Evolutionary conservation across 73 alveolate species (phyloP), one percentile per base, ranked within the genome.

Genomic region (Stentor coeruleus): DNA sequence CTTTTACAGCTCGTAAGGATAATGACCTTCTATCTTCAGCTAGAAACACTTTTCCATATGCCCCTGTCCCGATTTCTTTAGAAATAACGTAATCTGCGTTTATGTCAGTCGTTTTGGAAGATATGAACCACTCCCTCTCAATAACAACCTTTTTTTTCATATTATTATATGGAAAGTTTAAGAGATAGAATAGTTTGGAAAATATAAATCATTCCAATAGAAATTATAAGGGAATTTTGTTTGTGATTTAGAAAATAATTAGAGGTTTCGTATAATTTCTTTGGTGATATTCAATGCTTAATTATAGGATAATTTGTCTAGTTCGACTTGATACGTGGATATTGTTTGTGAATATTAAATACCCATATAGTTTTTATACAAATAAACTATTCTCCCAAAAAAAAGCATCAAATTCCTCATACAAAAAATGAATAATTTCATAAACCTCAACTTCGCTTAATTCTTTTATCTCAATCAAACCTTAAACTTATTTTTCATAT

Each of bases 41-140:
- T 3, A 76, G 58, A 30, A 66, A 87, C 38, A 87, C 93, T 0
- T 79, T 80, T 26, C 93, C 93, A 75, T 59, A 87, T 15, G 87
- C 93, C 6, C 93, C 93, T 1, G 89, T 3, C 33, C 94, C 94
- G 42, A 88, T 76, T 76, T 87, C 75, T 35, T 77, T 74, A 6
- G 37, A 58, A 39, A 88, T 84, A 57, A 40, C 74, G 75, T 83
- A 88, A 11, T 57, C 89, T 36, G 84, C 87, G 74, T 88, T 88
- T 55, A 85, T 79, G 39, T 88, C 84, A 55, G 88, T 86, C 37
- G 57, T 31, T 57, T 85, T 86, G 38, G 92, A 81, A n/a, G 77
- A 81, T 3, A 89, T 86, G 83, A 89, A 89, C 66, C 66, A 49
- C 66, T 6, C 28, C 66, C 66, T 6, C 66, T 49, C 20, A 49